These are phyloP conservation scores for Cercospora brassicicola DNA, from an alignment of 2,329 filamentous ascomycete species.

Conservation along the genomic window DNA sequence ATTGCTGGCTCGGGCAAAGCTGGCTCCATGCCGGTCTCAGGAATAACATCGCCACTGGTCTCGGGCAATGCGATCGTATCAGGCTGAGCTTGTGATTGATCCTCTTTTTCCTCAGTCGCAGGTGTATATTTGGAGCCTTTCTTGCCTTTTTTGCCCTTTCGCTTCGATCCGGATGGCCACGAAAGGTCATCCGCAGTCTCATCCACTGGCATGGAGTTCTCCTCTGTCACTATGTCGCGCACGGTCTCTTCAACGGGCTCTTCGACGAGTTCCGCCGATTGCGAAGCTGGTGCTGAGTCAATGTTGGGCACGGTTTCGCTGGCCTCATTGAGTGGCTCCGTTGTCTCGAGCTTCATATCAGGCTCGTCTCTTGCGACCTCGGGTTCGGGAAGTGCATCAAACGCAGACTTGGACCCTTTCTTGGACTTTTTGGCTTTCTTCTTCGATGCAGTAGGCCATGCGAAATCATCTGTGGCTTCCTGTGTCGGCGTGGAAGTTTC, in stretches of 20 bases:
- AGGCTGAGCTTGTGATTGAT: not conserved
- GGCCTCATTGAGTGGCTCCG: not conserved
- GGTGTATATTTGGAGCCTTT: conserved; percentile 4
- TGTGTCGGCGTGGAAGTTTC: not conserved
- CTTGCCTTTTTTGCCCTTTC: conserved; percentile 31
- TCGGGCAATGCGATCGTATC: not conserved
- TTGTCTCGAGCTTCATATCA: not conserved
- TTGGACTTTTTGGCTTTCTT: conserved; percentile 32
- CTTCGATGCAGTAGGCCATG: conserved; percentile 8
- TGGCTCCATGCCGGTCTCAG: not conserved
- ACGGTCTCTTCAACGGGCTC: not conserved
- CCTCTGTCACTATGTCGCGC: not conserved
- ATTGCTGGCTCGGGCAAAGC: not conserved
- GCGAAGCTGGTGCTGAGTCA: not conserved
- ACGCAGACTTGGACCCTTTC: conserved; percentile 10
- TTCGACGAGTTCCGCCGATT: not conserved
- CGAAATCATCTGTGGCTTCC: conserved; percentile 15
- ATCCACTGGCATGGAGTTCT: not conserved
- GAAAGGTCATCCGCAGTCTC: conserved; percentile 16
- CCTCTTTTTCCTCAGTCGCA: not conserved
- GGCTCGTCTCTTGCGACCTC: not conserved
- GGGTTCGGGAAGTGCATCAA: not conserved
- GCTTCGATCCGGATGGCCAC: conserved; percentile 10
- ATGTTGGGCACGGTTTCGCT: not conserved
- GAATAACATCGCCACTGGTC: not conserved